Base-by-base conservation (phyloP, 2,329 filamentous ascomycete species). In the Beauveria sp. region DNA sequence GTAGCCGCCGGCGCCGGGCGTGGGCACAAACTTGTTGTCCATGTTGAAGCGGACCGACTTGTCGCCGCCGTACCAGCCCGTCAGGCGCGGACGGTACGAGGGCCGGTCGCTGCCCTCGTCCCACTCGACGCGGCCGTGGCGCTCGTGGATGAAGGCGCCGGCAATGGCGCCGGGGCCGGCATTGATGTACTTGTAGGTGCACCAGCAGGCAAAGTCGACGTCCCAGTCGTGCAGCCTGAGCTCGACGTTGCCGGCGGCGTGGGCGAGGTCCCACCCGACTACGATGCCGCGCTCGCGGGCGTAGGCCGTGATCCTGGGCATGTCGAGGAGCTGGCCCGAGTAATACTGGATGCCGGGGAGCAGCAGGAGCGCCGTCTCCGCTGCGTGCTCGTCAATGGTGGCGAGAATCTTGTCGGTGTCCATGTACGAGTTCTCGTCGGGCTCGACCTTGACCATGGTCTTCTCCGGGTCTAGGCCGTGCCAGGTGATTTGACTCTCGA, bases 131-230 rank as follows among this genome's bases (percentile, higher is more conserved):
- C 72, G 72, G 46, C 88, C 85, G 70, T 96, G 88, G 44, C 77
- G 80, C 70, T 90, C 84, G 72, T 96, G 91, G 9, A 96, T 88
- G 66, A 92, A 96, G 1, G 88, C 78, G 0, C 88, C 91, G 1
- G 84, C 91, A 64, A 96, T 96, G 18, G 86, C 82, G 4, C 92
- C 92, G 0, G 92, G 91, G 0, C 92, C 92, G 28, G 87, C 86
- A 70, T 96, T 96, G 71, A 96, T 83, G 76, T 96, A 96, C 76
- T 96, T 96, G 80, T 96, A 96, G 20, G 88, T 92, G 74, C 92
- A 96, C 92, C 92, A 96, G 59, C 84, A 90, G 18, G 92, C 92
- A 68, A 96, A 96, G 72, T 96, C 92, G 40, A 96, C 91, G 66
- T 89, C 82, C 92, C 92, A 96, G 67, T 93, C 90, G 73, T 96